These are phyloP conservation scores for Suillus ampliporus DNA, from an alignment of 768 basidiomycete species.

Conservation along the genomic window DNA sequence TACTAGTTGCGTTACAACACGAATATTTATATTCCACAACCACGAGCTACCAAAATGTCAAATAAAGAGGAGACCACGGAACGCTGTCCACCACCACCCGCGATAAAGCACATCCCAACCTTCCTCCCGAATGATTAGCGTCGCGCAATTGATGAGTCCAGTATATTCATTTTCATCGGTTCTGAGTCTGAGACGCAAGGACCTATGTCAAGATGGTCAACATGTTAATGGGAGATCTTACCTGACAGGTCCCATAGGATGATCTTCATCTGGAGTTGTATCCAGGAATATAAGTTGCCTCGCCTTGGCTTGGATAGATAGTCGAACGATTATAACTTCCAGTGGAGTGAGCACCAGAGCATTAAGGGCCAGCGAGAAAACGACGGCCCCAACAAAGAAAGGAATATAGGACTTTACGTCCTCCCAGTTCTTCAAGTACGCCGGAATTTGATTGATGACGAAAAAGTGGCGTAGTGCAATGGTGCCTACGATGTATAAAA, in stretches of 20 bases:
- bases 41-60: not conserved
- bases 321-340: conserved; percentile 26
- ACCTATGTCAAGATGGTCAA: not conserved
- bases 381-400: conserved; percentile 18
- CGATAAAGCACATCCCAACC: conserved; percentile 41
- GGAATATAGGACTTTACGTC: conserved; percentile 11
- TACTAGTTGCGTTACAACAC: too few species aligned
- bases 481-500: not conserved
- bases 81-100: conserved; percentile 38
- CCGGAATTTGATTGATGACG: not conserved
- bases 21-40: not conserved
- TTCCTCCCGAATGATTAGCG: conserved; percentile 42
- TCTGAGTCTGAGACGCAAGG: not conserved
- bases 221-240: not conserved
- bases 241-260: not conserved
- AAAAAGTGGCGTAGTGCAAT: not conserved
- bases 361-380: not conserved
- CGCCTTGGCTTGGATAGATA: not conserved
- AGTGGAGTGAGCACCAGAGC: conserved; percentile 27
- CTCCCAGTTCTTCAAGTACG: not conserved
- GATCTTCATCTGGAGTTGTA: not conserved
- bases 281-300: not conserved
- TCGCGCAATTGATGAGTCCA: conserved; percentile 32
- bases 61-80: conserved; percentile 9
- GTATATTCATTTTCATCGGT: not conserved